phyloP scores from a whole-genome alignment of 768 basidiomycete genomes.

The Tephrocybe sp. region DNA sequence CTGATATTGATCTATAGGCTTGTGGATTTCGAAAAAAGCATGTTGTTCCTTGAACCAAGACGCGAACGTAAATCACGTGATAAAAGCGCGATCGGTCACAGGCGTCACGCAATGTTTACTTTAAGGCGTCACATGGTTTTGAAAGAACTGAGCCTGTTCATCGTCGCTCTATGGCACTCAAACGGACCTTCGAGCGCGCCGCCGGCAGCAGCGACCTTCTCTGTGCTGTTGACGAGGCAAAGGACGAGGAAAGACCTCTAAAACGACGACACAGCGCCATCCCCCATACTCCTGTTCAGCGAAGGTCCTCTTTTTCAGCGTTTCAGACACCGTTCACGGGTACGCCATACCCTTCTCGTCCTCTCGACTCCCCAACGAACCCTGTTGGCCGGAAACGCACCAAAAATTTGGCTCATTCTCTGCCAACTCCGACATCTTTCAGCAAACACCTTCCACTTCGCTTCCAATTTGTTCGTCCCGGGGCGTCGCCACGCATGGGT shows the following conservation, averaged over 20 bases:
- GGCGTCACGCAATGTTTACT: constrained; percentile 15
- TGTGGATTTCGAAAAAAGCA: too few relatives aligned
- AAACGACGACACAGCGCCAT: constrained; percentile 18
- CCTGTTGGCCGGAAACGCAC: constrained; percentile 62
- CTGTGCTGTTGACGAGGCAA: not conserved
- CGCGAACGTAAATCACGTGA: too few relatives aligned
- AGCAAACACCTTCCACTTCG: constrained; percentile 63
- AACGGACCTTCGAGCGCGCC: constrained; percentile 18
- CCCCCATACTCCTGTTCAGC: constrained; percentile 25
- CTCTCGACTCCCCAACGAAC: constrained; percentile 70
- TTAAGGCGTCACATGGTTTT: not conserved
- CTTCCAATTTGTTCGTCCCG: constrained; percentile 53
- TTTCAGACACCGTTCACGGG: constrained; percentile 23
- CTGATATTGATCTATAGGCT: too few relatives aligned
- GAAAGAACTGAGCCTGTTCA: not conserved
- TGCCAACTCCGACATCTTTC: constrained; percentile 49
- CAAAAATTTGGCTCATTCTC: constrained; percentile 34
- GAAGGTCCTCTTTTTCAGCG: constrained; percentile 20
- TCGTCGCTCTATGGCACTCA: constrained; percentile 12
- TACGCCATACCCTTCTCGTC: constrained; percentile 46
- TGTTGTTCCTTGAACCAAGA: too few relatives aligned
- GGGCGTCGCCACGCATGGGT: constrained; percentile 34
- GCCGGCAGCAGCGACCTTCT: constrained; percentile 1
- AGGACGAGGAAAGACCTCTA: constrained; percentile 12
- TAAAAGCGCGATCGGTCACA: constrained; percentile 20